phyloP scores from a whole-genome alignment of 1,139 yeast genomes.

The Saccharomyces hybrid region DNA sequence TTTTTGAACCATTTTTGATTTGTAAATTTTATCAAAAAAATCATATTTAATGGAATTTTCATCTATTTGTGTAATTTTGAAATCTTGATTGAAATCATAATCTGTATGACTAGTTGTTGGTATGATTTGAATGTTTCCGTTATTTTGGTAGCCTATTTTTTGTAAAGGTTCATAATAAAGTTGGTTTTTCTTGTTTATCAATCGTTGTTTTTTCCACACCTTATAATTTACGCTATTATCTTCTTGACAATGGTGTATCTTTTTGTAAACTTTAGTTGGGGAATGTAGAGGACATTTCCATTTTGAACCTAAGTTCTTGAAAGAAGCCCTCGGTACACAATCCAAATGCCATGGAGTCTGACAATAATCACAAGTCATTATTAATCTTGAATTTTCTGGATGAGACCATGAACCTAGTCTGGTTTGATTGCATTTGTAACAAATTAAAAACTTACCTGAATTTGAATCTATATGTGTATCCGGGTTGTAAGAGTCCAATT shows the following conservation, averaged over 20 bases:
- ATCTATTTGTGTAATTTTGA: conserved; percentile 35
- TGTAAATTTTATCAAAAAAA: conserved; percentile 49
- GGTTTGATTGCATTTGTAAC: conserved; percentile 60
- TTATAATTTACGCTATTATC: conserved; percentile 38
- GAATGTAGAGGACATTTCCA: conserved; percentile 95
- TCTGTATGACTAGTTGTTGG: conserved; percentile 32
- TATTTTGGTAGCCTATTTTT: conserved; percentile 54
- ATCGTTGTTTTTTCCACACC: conserved; percentile 18
- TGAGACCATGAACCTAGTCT: conserved; percentile 48
- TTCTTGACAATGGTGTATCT: not conserved
- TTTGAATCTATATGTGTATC: conserved; percentile 56
- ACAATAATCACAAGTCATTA: conserved; percentile 82
- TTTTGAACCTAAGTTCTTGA: conserved; percentile 71
- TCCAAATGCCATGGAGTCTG: conserved; percentile 87
- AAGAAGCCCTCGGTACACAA: conserved; percentile 71
- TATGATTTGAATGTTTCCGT: conserved; percentile 58
- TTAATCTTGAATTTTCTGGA: conserved; percentile 35
- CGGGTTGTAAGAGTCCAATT: conserved; percentile 43
- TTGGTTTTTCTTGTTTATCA: conserved; percentile 46
- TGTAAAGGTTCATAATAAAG: conserved; percentile 47
- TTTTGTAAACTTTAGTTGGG: conserved; percentile 2
- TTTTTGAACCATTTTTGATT: conserved; percentile 22
- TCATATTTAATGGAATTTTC: conserved; percentile 71
- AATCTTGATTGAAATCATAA: conserved; percentile 34
- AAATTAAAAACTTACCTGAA: conserved; percentile 52